These are phyloP conservation scores for Colletotrichum zoysiae DNA, from an alignment of 2,329 filamentous ascomycete genomes.

Conservation along the genomic window DNA sequence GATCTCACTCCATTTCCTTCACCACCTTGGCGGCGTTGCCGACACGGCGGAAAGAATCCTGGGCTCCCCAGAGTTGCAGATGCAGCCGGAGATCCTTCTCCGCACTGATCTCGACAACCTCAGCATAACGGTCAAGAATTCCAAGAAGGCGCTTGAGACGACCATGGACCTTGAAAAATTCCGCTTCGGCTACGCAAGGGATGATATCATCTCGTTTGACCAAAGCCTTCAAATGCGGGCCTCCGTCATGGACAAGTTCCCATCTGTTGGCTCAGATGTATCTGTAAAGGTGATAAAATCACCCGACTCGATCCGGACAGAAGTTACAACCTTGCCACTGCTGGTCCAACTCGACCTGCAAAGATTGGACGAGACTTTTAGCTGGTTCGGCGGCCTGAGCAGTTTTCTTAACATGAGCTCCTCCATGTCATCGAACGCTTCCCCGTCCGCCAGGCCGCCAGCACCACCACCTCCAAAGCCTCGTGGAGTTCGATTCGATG, in stretches of 20 bases:
- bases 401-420: slow-evolving; percentile 89
- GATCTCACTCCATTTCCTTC: slow-evolving; percentile 68
- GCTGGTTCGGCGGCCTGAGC: slow-evolving; percentile 91
- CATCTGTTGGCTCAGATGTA: slow-evolving; percentile 69
- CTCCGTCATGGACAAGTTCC: slow-evolving; percentile 70
- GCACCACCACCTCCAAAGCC: slow-evolving; percentile 59
- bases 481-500: slow-evolving; percentile 70
- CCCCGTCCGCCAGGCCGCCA: slow-evolving; percentile 56
- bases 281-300: slow-evolving; percentile 65
- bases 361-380: slow-evolving; percentile 85
- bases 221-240: slow-evolving; percentile 67
- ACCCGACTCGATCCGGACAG: slow-evolving; percentile 62
- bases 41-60: slow-evolving; percentile 62
- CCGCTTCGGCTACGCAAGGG: slow-evolving; percentile 71
- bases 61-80: slow-evolving; percentile 55
- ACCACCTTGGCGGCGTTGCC: slow-evolving; percentile 65
- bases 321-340: slow-evolving; percentile 82
- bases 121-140: slow-evolving; percentile 48
- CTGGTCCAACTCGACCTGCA: slow-evolving; percentile 82
- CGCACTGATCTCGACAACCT: slow-evolving; percentile 63
- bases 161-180: slow-evolving; percentile 68
- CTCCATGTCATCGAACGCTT: slow-evolving; percentile 82
- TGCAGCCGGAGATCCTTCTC: slow-evolving; percentile 65
- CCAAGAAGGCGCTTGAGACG: slow-evolving; percentile 48
- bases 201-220: slow-evolving; percentile 74